Percentiles rank a stretch among this genome's conserved stretches.
Evolutionary conservation across 257 asterid genomes (phyloP).

Genomic region (Przewalskia tangutica): DNA sequence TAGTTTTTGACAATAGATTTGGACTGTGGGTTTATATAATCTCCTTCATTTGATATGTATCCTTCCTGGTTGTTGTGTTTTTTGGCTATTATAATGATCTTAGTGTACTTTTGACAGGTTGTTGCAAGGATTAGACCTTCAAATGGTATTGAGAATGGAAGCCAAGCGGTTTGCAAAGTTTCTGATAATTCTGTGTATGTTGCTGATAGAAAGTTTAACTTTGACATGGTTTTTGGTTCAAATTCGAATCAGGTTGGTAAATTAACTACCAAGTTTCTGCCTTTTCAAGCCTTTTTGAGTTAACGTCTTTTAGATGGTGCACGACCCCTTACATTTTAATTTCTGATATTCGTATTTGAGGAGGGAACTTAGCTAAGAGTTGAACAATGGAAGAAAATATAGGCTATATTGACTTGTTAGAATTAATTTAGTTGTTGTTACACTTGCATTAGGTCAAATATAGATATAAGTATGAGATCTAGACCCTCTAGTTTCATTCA

Average conservation of each 20-base stretch:
- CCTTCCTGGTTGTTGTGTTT: background rate
- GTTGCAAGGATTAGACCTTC: conserved; percentile 73
- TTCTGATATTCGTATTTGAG: no score
- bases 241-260: conserved; percentile 67
- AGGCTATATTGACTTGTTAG: no score
- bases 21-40: background rate
- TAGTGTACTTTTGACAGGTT: conserved; percentile 36
- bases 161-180: conserved; percentile 39
- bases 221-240: conserved; percentile 63
- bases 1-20: background rate
- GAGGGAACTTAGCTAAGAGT: no score
- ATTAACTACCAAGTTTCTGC: background rate
- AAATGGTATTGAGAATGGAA: conserved; percentile 34
- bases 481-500: no score
- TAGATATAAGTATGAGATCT: no score
- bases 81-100: background rate
- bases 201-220: conserved; percentile 47
- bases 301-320: no score
- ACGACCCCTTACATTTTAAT: no score
- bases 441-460: no score
- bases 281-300: background rate
- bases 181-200: conserved; percentile 52
- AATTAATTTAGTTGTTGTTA: no score
- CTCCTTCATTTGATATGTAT: background rate
- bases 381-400: no score